These are phyloP conservation scores for Verbascum thapsus DNA, from an alignment of 257 asterid genomes.

Conservation along the genomic window DNA sequence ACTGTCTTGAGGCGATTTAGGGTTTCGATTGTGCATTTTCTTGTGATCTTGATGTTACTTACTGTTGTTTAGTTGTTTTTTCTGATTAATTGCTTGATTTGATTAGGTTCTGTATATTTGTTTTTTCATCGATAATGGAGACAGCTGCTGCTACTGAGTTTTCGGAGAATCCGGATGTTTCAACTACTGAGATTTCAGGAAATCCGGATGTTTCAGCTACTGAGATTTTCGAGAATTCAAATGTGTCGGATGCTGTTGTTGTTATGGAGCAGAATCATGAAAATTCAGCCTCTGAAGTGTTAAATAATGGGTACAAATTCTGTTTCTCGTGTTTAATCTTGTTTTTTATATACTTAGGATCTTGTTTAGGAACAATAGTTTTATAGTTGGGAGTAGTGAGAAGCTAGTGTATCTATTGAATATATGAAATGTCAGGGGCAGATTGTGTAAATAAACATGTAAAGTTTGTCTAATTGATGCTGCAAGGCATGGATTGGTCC, in stretches of 20 bases:
- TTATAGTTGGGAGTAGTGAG: slow-evolving; percentile 6
- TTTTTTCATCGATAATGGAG: slow-evolving; percentile 33
- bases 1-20: too few species aligned
- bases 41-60: too few species aligned
- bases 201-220: slow-evolving; percentile 33
- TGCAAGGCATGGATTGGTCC: slow-evolving; percentile 14
- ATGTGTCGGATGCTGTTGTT: slow-evolving; percentile 30
- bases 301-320: slow-evolving; percentile 46
- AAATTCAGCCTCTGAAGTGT: slow-evolving; percentile 35
- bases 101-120: too few species aligned
- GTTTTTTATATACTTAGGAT: too few species aligned
- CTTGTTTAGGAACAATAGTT: not conserved
- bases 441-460: too few species aligned
- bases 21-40: too few species aligned
- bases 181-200: slow-evolving; percentile 36
- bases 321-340: slow-evolving; percentile 9
- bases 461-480: not conserved
- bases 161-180: slow-evolving; percentile 37
- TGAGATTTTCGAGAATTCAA: too few species aligned
- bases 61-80: too few species aligned
- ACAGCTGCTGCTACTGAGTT: slow-evolving; percentile 32
- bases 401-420: slow-evolving; percentile 3
- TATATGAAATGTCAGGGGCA: slow-evolving; percentile 2
- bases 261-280: slow-evolving; percentile 46
- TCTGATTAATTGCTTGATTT: too few species aligned